Conservation (phyloP, 805 yeast species). For the Candida ulmi region DNA sequence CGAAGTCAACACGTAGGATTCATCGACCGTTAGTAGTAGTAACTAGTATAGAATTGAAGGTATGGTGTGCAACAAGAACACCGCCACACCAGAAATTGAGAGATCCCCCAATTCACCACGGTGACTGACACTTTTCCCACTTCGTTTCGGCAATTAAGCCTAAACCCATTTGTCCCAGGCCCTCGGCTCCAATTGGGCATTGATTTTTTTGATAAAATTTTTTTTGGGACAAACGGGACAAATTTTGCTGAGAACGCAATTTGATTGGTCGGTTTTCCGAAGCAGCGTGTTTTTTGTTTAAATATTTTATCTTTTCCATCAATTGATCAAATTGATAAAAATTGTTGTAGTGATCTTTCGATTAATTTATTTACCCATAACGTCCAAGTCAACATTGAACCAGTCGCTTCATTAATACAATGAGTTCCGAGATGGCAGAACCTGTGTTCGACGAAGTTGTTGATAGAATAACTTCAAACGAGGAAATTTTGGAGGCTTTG, state of each 20-base stretch:
- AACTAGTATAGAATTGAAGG: neutral
- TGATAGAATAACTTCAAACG: constrained; percentile 15
- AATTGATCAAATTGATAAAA: neutral
- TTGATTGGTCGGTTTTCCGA: constrained; percentile 1
- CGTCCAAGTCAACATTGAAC: too few relatives aligned
- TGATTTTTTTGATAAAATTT: constrained; percentile 23
- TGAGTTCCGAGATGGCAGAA: too few relatives aligned
- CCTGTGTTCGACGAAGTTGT: too few relatives aligned
- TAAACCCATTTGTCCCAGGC: constrained; percentile 3
- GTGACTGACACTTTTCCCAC: too few relatives aligned
- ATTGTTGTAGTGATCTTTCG: neutral
- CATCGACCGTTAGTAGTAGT: too few relatives aligned
- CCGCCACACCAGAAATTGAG: too few relatives aligned
- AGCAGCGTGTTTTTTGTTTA: neutral
- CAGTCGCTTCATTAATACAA: too few relatives aligned
- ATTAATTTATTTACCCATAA: too few relatives aligned
- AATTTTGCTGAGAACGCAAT: neutral
- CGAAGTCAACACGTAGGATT: too few relatives aligned
- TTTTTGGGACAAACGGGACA: constrained; percentile 4
- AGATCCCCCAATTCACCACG: too few relatives aligned
- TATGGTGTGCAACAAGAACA: too few relatives aligned
- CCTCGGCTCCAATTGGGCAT: constrained; percentile 11
- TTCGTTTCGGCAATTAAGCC: too few relatives aligned
- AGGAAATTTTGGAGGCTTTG: constrained; percentile 21
- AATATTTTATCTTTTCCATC: constrained; percentile 13